These are phyloP conservation scores for Paratrimastix pyriformis DNA, from an alignment of 78 protist species.

Conservation along the genomic window DNA sequence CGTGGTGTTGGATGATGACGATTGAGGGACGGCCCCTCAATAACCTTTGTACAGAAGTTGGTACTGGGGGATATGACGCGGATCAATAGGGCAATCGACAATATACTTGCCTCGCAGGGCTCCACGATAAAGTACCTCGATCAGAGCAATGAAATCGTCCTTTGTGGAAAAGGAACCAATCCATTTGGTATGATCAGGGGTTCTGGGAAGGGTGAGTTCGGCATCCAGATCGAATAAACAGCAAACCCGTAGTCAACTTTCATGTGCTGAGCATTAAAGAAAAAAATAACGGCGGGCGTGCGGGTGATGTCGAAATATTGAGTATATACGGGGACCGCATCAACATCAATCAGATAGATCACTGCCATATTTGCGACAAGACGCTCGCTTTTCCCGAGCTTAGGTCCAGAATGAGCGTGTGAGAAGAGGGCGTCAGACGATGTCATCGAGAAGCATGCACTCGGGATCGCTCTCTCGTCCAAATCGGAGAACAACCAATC, in stretches of 20 bases:
- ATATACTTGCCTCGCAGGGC: not conserved
- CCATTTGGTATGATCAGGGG: conserved; percentile 27
- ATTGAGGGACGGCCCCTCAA: no score
- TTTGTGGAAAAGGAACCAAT: conserved; percentile 6
- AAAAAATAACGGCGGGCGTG: conserved; percentile 11
- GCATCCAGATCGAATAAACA: not conserved
- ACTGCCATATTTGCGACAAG: not conserved
- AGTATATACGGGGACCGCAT: conserved; percentile 11
- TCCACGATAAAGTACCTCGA: conserved; percentile 14
- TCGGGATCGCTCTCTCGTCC: not conserved
- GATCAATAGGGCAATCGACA: not conserved
- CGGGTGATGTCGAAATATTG: conserved; percentile 25
- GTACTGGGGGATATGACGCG: not conserved
- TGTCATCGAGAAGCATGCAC: conserved; percentile 6
- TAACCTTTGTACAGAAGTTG: not conserved
- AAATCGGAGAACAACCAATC: not conserved
- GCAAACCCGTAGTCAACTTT: conserved; percentile 25
- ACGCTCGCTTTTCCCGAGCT: not conserved
- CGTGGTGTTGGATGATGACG: no score
- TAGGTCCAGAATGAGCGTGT: not conserved
- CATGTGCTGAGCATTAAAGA: conserved; percentile 25
- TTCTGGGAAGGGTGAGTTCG: not conserved
- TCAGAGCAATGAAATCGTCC: conserved; percentile 30
- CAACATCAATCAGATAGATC: not conserved
- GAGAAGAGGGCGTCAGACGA: not conserved